phyloP scores from a whole-genome alignment of 768 basidiomycete genomes.

The Hirschioporus abietinus region DNA sequence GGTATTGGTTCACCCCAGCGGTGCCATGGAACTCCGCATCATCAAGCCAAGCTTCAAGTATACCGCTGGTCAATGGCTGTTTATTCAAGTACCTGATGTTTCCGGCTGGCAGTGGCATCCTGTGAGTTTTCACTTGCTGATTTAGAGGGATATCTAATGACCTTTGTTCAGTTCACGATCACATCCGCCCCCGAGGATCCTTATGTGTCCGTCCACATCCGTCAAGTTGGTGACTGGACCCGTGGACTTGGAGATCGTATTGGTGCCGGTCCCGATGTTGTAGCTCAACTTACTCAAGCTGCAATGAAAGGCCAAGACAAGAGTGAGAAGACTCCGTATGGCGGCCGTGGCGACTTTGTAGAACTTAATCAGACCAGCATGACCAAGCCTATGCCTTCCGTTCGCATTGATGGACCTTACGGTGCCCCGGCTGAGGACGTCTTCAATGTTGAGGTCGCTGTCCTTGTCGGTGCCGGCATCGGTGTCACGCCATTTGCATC shows the following conservation, averaged over 20 bases:
- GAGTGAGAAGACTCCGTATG: slow-evolving; percentile 34
- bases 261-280: slow-evolving; percentile 72
- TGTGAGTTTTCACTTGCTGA: slow-evolving; percentile 41
- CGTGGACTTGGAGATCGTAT: slow-evolving; percentile 79
- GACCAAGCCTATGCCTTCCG: slow-evolving; percentile 53
- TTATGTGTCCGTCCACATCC: slow-evolving; percentile 87
- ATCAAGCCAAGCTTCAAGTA: slow-evolving; percentile 90
- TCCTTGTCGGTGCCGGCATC: slow-evolving; percentile 93
- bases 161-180: slow-evolving; percentile 73
- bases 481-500: slow-evolving; percentile 95
- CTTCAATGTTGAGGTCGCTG: slow-evolving; percentile 77
- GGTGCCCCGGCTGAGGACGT: slow-evolving; percentile 93
- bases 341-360: slow-evolving; percentile 71
- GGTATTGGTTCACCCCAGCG: slow-evolving; percentile 86
- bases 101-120: slow-evolving; percentile 91
- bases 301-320: slow-evolving; percentile 76
- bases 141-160: slow-evolving; percentile 6
- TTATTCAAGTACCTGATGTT: slow-evolving; percentile 82
- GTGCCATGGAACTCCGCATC: slow-evolving; percentile 94
- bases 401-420: slow-evolving; percentile 87
- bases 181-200: slow-evolving; percentile 94
- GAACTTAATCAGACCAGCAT: slow-evolving; percentile 57
- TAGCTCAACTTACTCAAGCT: slow-evolving; percentile 71
- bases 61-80: slow-evolving; percentile 88
- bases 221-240: slow-evolving; percentile 91